Evolutionary conservation across 2,329 filamentous ascomycete species (phyloP), one percentile per base, ranked within the genome.

Genomic region (Simplicillium aogashimaense): DNA sequence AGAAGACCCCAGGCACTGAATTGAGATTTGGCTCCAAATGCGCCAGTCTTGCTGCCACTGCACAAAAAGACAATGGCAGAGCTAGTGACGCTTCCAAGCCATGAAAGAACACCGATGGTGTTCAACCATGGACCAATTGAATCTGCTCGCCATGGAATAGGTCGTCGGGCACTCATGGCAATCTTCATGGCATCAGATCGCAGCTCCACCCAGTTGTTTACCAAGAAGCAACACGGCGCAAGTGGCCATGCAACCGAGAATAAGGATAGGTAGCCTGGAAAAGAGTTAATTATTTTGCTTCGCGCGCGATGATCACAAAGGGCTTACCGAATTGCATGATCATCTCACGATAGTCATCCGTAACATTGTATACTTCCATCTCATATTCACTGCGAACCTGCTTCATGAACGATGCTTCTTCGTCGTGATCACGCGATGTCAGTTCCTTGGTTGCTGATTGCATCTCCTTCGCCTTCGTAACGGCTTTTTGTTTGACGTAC

Each of bases 181-280:
- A 97, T 94, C 61, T 98, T 98, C 65, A 95, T 75, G 2, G 90
- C 89, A 56, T 98, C 92, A 1, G 86, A 86, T 33, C 92, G 84
- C 31, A 97, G 75, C 58, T 97, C 92, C 42, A 98, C 67, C 88
- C 90, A 97, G 65, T 97, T 94, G 65, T 97, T 97, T 60, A 92
- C 67, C 11, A 97, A 66, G 66, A 97, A 97, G 2, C 84, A 90
- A 42, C 87, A 72, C 2, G 84, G 82, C 0, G 90, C 89, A n/a
- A 97, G 68, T 0, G 92, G 92, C 92, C 92, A 98, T 40, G 95
- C 80, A 3, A 92, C 85, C 0, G 86, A 92, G 60, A 97, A 97
- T 9, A 97, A 73, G 0, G 85, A 83, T 1, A 98, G 72, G 57
- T 95, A 97, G 25, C 89, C 87, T 68, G 75, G 5, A 7, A 7